Evolutionary conservation across 768 basidiomycete genomes (phyloP), one percentile per base, ranked within the genome.

Genomic region (Termitomyces sp.): DNA sequence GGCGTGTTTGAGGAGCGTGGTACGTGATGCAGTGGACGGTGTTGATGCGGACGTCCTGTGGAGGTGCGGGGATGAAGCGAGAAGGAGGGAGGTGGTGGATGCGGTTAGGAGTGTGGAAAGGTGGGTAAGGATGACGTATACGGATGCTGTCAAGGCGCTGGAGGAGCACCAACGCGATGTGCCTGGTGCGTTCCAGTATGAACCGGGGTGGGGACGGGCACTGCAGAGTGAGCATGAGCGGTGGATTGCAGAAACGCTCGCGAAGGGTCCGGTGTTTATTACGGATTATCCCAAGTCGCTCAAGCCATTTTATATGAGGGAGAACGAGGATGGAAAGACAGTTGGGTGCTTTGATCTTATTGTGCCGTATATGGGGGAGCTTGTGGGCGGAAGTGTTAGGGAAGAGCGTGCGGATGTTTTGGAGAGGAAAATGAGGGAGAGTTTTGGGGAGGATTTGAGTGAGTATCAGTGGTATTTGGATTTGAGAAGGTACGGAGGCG

Each of bases 291-390:
- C 97, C 2, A 70, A 77, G 5, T 50, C 67, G 2, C 69, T 92
- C 59, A 99, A 99, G 70, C 94, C 97, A 8, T 98, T 98, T 75
- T 99, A 99, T 73, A 98, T 98, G 97, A 84, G 91, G 35, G 68
- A 67, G 41, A 92, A 91, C 64, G 23, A 46, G 16, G 57, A 77
- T 40, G 70, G 70, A 43, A 60, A 65, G 59, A 88, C 91, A 0
- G 93, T 92, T 3, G 92, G 88, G n/a, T 98, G 96, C 72, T 97
- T 99, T 64, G 97, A 99, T 67, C 78, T 99, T 17, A 80, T 99
- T 52, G 84, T 98, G 5, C 97, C 96, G 0, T 72, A 80, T 23
- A 73, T 94, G 1, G 96, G 96, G 4, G 97, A 99, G 72, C 79
- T 99, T 21, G 88, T 82, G 0, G 97, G 97, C 1, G 97, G 97